Evolutionary conservation across 176 grass and related monocot genomes (phyloP), one percentile per base, ranked within the genome.

Genomic region (Aegilops tauschii): DNA sequence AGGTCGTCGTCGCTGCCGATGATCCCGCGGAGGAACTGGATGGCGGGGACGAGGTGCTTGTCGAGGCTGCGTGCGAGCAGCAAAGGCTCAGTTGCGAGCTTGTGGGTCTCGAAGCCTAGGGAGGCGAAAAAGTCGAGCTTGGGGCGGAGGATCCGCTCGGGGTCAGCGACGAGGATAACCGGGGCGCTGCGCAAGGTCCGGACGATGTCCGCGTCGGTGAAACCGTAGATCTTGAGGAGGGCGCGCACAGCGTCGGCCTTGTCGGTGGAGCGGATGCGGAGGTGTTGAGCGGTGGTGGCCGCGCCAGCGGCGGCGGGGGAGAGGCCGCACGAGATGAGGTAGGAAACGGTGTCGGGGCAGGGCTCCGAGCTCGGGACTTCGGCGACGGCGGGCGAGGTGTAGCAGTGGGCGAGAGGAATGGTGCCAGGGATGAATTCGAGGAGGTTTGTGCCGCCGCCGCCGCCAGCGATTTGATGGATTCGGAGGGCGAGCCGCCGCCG

Each of bases 41-140:
- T 17, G 89, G 20, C 35, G 61, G 85, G 85, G 61, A 79, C 29
- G 75, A 87, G 49, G 14, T 91, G 80, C 1, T 69, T 80, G 34
- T 76, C 29, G 21, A 91, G 89, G 80, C 85, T 87, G 45, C 74
- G 76, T 16, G 0, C 0, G 12, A 91, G 45, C 34, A 90, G 10
- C 9, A 16, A 0, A 12, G 77, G 69, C 12, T 42, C 2, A 39
- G 49, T 3, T 10, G 14, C 36, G 35, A 93, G 29, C 20, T 68
- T 80, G 20, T 52, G 23, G 10, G 77, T 65, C 58, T 56, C 3
- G 76, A 89, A 23, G 20, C 85, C 84, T 31, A 89, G 32, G 70
- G 65, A 74, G 40, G 29, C 66, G 37, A 92, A 79, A 36, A 88
- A 73, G 9, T 92, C 90, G 47, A 95, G 80, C 78, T 95, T 92